A percentile compares a stretch with the other conserved stretches of the same genome.
Evolutionary conservation across 306 rosid genomes (phyloP).

Genomic region (Dalbergia cultrata): DNA sequence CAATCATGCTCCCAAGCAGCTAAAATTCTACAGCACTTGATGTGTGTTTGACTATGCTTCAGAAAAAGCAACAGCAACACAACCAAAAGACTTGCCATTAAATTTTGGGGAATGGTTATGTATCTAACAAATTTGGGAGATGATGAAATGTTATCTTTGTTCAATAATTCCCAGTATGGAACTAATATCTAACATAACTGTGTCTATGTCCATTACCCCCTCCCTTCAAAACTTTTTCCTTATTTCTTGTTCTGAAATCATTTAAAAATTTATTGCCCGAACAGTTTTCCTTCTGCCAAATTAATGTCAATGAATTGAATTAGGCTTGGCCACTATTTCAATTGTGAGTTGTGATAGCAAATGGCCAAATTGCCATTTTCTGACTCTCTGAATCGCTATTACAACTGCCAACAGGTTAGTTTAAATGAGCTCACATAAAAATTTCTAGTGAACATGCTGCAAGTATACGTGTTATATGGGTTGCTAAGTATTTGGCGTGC

Average conservation of each 20-base stretch:
- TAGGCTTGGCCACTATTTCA: not conserved
- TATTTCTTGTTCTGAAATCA: not conserved
- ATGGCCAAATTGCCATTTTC: not conserved
- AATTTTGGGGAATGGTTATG: not conserved
- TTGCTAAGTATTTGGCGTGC: not conserved
- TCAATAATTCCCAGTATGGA: slow-evolving; percentile 43
- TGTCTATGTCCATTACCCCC: not conserved
- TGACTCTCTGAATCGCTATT: not conserved
- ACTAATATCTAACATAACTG: not conserved
- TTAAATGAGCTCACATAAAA: not conserved
- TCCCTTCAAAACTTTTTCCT: not conserved
- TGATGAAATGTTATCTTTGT: slow-evolving; percentile 2
- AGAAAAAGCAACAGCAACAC: slow-evolving; percentile 65
- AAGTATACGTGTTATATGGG: not conserved
- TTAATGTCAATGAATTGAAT: not conserved
- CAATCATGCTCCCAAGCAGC: slow-evolving; percentile 64
- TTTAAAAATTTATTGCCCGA: not conserved
- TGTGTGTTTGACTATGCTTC: slow-evolving; percentile 67
- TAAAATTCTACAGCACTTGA: slow-evolving; percentile 70
- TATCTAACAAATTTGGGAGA: slow-evolving; percentile 13
- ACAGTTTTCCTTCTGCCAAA: not conserved
- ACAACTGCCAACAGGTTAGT: not conserved
- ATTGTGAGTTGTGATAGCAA: not conserved
- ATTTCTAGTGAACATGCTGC: not conserved
- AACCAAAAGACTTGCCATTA: slow-evolving; percentile 49